phyloP scores from a whole-genome alignment of 768 basidiomycete species.

The Mycena filopes region DNA sequence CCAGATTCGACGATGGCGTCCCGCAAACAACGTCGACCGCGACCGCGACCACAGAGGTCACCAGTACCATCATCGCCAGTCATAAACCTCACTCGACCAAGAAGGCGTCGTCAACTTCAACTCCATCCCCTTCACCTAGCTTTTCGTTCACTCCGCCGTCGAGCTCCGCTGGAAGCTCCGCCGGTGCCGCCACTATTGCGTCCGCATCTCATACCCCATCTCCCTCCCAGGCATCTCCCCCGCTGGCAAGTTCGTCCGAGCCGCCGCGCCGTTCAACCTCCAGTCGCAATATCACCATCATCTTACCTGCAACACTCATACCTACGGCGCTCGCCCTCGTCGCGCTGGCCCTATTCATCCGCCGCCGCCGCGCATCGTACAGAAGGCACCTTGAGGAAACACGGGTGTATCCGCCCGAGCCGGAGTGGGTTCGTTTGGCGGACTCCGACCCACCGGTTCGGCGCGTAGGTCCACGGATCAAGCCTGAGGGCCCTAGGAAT shows the following conservation, averaged over 20 bases:
- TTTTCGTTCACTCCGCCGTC: too few relatives aligned
- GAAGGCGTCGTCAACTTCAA: not conserved
- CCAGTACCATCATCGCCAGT: not conserved
- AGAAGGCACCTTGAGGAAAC: not conserved
- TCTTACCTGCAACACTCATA: not conserved
- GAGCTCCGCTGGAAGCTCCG: too few relatives aligned
- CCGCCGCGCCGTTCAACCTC: too few relatives aligned
- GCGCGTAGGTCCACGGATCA: too few relatives aligned
- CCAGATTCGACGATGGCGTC: slow-evolving; percentile 7
- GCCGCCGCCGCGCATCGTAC: not conserved
- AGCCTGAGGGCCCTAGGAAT: too few relatives aligned
- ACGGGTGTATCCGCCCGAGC: not conserved
- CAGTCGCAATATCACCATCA: not conserved
- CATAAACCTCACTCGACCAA: too few relatives aligned
- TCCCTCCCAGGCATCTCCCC: not conserved
- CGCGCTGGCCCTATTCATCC: not conserved
- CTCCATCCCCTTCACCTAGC: not conserved
- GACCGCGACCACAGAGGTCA: not conserved
- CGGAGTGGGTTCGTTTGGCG: not conserved
- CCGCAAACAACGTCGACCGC: not conserved
- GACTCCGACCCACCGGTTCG: too few relatives aligned
- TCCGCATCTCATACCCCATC: too few relatives aligned
- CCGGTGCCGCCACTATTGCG: too few relatives aligned
- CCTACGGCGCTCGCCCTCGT: not conserved
- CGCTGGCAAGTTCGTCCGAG: too few relatives aligned